A percentile compares a stretch with the other conserved stretches of the same genome.
Evolutionary conservation across 169 alveolate genomes (phyloP).

Genomic region (Theileria parva): DNA sequence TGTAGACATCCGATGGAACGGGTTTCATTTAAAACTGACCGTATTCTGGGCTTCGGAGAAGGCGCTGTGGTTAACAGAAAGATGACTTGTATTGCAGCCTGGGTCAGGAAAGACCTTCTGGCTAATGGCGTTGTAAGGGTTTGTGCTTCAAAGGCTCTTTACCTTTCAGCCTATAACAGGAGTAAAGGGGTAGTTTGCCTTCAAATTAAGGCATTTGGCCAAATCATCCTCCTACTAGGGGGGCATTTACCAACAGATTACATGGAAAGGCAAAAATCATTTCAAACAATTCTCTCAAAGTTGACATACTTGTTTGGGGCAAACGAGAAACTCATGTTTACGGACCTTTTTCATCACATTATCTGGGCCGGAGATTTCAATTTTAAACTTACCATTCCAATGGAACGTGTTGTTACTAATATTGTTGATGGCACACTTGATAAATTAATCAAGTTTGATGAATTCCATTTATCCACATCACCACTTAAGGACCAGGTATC

Average conservation of each 20-base stretch:
- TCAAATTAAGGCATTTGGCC: slow-evolving; percentile 68
- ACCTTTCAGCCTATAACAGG: slow-evolving; percentile 72
- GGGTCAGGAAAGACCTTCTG: slow-evolving; percentile 65
- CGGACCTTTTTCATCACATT: slow-evolving; percentile 82
- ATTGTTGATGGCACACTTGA: slow-evolving; percentile 9
- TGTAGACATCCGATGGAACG: background rate
- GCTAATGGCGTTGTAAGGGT: slow-evolving; percentile 62
- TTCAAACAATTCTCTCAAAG: slow-evolving; percentile 64
- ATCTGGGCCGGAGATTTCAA: slow-evolving; percentile 87
- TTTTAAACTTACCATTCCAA: slow-evolving; percentile 51
- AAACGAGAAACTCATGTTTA: slow-evolving; percentile 64
- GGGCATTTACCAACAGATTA: slow-evolving; percentile 82
- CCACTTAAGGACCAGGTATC: slow-evolving; percentile 37
- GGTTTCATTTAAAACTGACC: slow-evolving; percentile 19
- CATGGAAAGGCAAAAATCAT: slow-evolving; percentile 73
- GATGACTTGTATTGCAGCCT: slow-evolving; percentile 75
- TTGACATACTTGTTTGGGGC: slow-evolving; percentile 70
- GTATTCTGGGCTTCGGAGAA: slow-evolving; percentile 82
- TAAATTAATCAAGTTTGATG: slow-evolving; percentile 38
- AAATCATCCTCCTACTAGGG: slow-evolving; percentile 78
- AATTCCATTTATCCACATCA: slow-evolving; percentile 30
- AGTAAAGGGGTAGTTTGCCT: slow-evolving; percentile 83
- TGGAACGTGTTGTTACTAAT: slow-evolving; percentile 33
- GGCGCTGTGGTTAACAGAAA: slow-evolving; percentile 83
- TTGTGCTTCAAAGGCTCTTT: slow-evolving; percentile 64